phyloP scores from a whole-genome alignment of 805 yeast species.

The Tetrapisispora namnaoensis region DNA sequence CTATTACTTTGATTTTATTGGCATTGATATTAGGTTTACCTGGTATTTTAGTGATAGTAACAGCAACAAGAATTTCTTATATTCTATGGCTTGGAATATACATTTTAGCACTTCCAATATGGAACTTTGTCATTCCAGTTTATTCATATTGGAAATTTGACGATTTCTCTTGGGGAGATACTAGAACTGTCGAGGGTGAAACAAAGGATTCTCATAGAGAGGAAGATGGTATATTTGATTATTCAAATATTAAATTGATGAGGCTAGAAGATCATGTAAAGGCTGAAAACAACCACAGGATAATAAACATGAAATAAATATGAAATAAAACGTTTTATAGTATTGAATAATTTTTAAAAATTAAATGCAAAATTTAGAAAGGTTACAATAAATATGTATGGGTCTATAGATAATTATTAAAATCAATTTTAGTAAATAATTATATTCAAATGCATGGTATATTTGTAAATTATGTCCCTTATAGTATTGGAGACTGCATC shows the following conservation, averaged over 20 bases:
- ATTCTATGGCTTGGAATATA: conserved; percentile 72
- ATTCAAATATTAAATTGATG: conserved; percentile 81
- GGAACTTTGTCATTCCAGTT: conserved; percentile 82
- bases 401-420: not conserved
- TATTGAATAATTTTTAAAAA: not conserved
- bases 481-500: not conserved
- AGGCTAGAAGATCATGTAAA: conserved; percentile 74
- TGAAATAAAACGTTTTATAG: too few species aligned
- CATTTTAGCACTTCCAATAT: conserved; percentile 73
- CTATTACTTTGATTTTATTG: conserved; percentile 63
- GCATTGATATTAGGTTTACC: conserved; percentile 80
- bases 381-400: not conserved
- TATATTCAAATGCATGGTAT: not conserved
- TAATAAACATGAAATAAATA: not conserved
- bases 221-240: conserved; percentile 80
- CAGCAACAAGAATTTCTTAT: conserved; percentile 66
- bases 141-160: conserved; percentile 93
- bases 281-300: not conserved
- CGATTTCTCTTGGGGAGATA: conserved; percentile 94
- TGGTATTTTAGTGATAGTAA: conserved; percentile 67
- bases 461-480: not conserved
- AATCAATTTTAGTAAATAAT: not conserved
- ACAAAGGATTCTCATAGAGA: conserved; percentile 35
- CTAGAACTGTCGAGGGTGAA: conserved; percentile 64
- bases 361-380: not conserved